Evolutionary conservation across 805 yeast species (phyloP).

Genomic region (Candida insectorum): DNA sequence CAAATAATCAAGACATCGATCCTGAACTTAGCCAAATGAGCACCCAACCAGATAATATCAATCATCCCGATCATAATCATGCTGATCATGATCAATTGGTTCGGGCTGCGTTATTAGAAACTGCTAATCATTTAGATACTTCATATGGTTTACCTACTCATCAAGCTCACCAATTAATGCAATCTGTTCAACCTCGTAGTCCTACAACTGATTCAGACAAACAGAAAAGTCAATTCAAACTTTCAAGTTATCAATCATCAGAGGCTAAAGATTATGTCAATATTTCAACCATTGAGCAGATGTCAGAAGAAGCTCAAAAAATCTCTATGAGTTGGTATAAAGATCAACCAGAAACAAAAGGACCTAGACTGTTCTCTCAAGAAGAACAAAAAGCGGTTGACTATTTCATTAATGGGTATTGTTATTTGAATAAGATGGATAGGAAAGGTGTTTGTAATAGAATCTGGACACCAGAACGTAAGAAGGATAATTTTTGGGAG

Average conservation of each 20-base stretch:
- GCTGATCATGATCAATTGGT: slow-evolving; percentile 62
- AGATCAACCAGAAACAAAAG: slow-evolving; percentile 22
- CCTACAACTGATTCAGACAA: not conserved
- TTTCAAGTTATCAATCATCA: too few relatives aligned
- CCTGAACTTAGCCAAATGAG: slow-evolving; percentile 37
- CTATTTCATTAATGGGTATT: slow-evolving; percentile 66
- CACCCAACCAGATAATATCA: slow-evolving; percentile 51
- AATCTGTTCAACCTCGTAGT: slow-evolving; percentile 16
- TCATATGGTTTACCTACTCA: slow-evolving; percentile 14
- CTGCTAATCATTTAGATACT: slow-evolving; percentile 39
- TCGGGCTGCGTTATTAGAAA: slow-evolving; percentile 68
- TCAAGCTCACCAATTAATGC: slow-evolving; percentile 28
- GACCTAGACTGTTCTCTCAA: slow-evolving; percentile 48
- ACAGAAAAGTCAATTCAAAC: not conserved
- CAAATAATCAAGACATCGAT: slow-evolving; percentile 24
- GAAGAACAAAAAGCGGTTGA: slow-evolving; percentile 74
- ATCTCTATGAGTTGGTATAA: slow-evolving; percentile 37
- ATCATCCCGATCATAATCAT: slow-evolving; percentile 45
- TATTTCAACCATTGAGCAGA: slow-evolving; percentile 26
- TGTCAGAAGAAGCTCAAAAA: slow-evolving; percentile 33
- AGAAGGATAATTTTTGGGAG: slow-evolving; percentile 90
- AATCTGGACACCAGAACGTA: slow-evolving; percentile 82
- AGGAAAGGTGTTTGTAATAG: slow-evolving; percentile 73
- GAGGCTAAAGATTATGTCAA: slow-evolving; percentile 20
- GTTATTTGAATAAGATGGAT: slow-evolving; percentile 57